Base-by-base conservation (phyloP, 805 yeast species). In the Sugiyamaella valdiviana region DNA sequence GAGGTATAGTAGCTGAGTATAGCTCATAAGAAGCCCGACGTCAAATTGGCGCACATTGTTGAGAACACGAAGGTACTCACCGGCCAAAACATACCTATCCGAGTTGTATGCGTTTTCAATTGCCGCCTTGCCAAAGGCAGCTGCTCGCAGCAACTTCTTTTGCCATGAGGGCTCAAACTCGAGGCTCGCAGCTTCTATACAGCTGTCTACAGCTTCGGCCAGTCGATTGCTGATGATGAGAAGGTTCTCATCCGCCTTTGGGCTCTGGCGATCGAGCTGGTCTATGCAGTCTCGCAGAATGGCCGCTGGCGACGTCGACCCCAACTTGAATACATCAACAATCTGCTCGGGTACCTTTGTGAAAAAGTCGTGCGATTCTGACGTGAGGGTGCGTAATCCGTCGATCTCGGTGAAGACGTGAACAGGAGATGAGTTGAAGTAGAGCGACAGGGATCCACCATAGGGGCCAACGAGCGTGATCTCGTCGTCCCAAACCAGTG, bases 91-190 rank as follows among this genome's bases (percentile, higher is more conserved):
- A 57, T 83, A 87, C 41, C 71, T 67, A 49, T 77, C 77, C 2
- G 89, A 71, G 59, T 81, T 82, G 57, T 74, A 78, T 16, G 39
- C 19, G 5, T 19, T 17, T 6, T 75, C 78, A 39, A 75, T 61
- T 37, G 75, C 60, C 0, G 85, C 74, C 57, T 91, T 93, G 0
- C 97, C 99, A 66, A 90, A 86, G 0, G 85, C 72, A 0, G 90
- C 95, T 1, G 96, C 95, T 46, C 79, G 75, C 36, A 93, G 65
- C 7, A 91, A 67, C 44, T 77, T 78, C 62, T 88, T 89, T 58
- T 93, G 99, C 83, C 90, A 77, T 45, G 72, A 70, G 0, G 85
- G 76, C 52, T 82, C 87, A 57, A 87, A 80, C 58, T 91, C 98
- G 47, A 80, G 82, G 2, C 79, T 64, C 0, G 96, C 83, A 0